These are phyloP conservation scores for Porodaedalea pini DNA, from an alignment of 1,284 basidiomycete species.

Conservation along the genomic window DNA sequence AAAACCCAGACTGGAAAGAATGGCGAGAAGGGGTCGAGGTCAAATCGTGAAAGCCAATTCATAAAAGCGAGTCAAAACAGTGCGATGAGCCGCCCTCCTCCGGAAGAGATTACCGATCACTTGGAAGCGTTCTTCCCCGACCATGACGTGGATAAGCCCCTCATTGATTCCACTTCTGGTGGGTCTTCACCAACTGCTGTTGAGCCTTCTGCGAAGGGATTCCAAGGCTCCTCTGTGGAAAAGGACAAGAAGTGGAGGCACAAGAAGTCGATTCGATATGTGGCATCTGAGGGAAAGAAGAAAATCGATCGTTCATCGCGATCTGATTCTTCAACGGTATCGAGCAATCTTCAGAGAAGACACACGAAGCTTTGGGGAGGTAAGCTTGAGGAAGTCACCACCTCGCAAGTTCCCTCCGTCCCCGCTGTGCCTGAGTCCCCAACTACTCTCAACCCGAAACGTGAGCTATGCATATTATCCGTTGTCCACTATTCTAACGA, in stretches of 20 bases:
- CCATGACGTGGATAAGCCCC: conserved; percentile 93
- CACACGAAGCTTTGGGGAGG: conserved; percentile 97
- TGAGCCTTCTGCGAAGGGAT: conserved; percentile 34
- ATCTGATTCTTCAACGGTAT: conserved; percentile 41
- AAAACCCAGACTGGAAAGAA: conserved; percentile 18
- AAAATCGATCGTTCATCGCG: conserved; percentile 59
- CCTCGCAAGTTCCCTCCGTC: conserved; percentile 51
- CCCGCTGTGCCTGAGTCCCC: conserved; percentile 50
- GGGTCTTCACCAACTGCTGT: conserved; percentile 69
- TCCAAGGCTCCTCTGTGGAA: conserved; percentile 30
- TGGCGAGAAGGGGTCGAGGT: conserved; percentile 28
- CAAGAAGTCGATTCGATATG: conserved; percentile 90
- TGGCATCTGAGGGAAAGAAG: conserved; percentile 80
- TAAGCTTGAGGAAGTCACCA: conserved; percentile 88
- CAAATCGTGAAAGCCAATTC: conserved; percentile 52
- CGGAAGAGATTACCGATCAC: conserved; percentile 92
- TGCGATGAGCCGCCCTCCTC: conserved; percentile 87
- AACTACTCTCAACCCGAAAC: conserved; percentile 50
- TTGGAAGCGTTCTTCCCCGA: conserved; percentile 95
- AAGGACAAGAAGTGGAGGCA: conserved; percentile 45
- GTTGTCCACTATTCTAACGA: neutral
- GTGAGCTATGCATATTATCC: conserved; percentile 39
- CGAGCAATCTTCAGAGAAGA: conserved; percentile 65
- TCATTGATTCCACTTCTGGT: conserved; percentile 81
- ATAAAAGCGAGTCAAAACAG: conserved; percentile 54